A percentile compares a stretch with the other conserved stretches of the same genome.
Conservation (phyloP, 2,329 filamentous ascomycete genomes). For the Beauveria brongniartii region DNA sequence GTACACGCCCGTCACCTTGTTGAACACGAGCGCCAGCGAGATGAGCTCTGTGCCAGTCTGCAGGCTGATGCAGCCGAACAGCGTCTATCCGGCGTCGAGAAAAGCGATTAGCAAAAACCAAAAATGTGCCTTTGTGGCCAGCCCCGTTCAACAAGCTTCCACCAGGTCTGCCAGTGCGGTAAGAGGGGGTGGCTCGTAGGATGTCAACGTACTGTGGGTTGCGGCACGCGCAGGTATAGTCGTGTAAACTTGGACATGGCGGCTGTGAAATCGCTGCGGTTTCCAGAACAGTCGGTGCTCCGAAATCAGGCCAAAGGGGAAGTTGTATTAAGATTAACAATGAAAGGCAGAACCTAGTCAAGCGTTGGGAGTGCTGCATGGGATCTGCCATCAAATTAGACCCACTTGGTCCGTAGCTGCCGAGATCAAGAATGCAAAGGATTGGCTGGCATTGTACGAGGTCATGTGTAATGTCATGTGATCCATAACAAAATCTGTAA, state of each 20-base stretch:
- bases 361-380: not conserved
- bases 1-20: conserved; percentile 87
- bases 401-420: conserved; percentile 11
- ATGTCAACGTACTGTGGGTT: conserved; percentile 29
- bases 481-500: not conserved
- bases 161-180: not conserved
- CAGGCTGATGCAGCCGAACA: conserved; percentile 78
- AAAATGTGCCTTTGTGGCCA: not conserved
- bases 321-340: not conserved
- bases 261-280: not conserved
- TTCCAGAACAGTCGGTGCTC: not conserved
- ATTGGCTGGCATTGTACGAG: too few relatives aligned
- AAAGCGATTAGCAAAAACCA: conserved; percentile 5
- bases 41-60: conserved; percentile 83
- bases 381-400: conserved; percentile 10
- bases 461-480: conserved; percentile 1
- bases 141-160: not conserved
- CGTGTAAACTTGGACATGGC: conserved; percentile 20
- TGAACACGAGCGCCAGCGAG: conserved; percentile 73
- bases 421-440: conserved; percentile 3
- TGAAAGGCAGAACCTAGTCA: conserved; percentile 4
- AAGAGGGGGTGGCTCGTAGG: not conserved
- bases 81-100: conserved; percentile 47
- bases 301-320: not conserved
- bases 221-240: conserved; percentile 30